Base-by-base conservation (phyloP, 1,284 basidiomycete genomes). In the Cutaneotrichosporon curvatum region DNA sequence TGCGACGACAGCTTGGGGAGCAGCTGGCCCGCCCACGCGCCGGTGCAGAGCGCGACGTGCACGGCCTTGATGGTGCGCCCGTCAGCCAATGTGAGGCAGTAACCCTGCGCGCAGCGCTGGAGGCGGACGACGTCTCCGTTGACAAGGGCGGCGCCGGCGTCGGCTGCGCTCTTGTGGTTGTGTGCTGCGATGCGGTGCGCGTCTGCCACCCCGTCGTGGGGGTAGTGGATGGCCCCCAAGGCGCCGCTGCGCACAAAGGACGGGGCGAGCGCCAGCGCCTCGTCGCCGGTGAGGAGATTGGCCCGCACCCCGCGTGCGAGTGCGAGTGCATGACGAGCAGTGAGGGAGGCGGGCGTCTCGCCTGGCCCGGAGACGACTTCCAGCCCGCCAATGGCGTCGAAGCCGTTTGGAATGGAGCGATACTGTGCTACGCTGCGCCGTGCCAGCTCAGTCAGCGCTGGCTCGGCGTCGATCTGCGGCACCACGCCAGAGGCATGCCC, bases 401-500 rank as follows among this genome's bases (percentile, higher is more conserved):
- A 62, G 1, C 52, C 58, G 4, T 48, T 49, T 3, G 49, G 52
- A 3, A 51, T 44, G 9, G 37, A 20, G 16, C n/a, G 3, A 43
- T 62, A 62, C 34, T 54, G 35, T 6, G 11, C 28, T 1, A 62
- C 55, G 2, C 49, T 55, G 11, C 57, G 43, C 18, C 50, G 54
- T 3, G 61, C 61, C 10, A 62, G 48, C 37, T 59, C 51, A 5
- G 59, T 58, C 10, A 62, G 45, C 0, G 47, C 34, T 1, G 52
- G 39, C 5, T 59, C 6, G 11, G 51, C 37, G 53, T 59, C 59
- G 23, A 57, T 46, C 35, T 60, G 57, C 7, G 57, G 56, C 10
- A 62, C 61, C 43, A 60, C 50, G 22, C 59, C 61, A 1, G 59
- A 57, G 14, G 59, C 61, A 30, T 62, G 60, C 25, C 60, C 60